phyloP scores from a whole-genome alignment of 805 yeast genomes.

The Metschnikowia cerradonensis region DNA sequence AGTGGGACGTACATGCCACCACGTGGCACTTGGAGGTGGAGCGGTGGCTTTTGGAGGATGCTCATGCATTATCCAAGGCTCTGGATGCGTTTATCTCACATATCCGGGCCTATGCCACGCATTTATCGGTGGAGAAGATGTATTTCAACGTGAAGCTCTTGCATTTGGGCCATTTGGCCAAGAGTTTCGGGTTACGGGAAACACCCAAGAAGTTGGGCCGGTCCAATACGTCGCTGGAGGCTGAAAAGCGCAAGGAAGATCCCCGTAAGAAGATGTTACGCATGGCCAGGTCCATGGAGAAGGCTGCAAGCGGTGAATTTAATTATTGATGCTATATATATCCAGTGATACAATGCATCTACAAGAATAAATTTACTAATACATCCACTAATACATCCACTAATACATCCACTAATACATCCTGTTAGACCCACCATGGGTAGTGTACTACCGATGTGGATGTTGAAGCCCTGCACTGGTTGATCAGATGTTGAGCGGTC shows the following conservation, averaged over 20 bases:
- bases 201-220: slow-evolving; percentile 79
- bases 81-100: slow-evolving; percentile 82
- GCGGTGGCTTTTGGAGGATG: slow-evolving; percentile 77
- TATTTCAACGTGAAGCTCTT: slow-evolving; percentile 76
- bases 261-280: slow-evolving; percentile 71
- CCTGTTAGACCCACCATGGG: no score
- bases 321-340: slow-evolving; percentile 39
- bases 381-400: no score
- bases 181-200: slow-evolving; percentile 90
- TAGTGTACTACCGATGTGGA: no score
- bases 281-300: slow-evolving; percentile 66
- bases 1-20: slow-evolving; percentile 94
- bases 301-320: slow-evolving; percentile 66
- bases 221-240: slow-evolving; percentile 23
- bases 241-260: slow-evolving; percentile 53
- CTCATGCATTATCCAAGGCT: slow-evolving; percentile 59
- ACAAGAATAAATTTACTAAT: no score
- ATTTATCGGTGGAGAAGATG: slow-evolving; percentile 71
- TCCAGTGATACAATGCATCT: no score
- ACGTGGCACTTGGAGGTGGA: slow-evolving; percentile 93
- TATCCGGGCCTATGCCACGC: slow-evolving; percentile 94
- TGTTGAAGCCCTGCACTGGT: no score
- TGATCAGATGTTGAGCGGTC: no score
- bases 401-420: no score
- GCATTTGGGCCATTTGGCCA: slow-evolving; percentile 95